Percentiles rank a stretch among this genome's conserved stretches.
Conservation (phyloP, 164 flowering plant species). For the Protea cynaroides region DNA sequence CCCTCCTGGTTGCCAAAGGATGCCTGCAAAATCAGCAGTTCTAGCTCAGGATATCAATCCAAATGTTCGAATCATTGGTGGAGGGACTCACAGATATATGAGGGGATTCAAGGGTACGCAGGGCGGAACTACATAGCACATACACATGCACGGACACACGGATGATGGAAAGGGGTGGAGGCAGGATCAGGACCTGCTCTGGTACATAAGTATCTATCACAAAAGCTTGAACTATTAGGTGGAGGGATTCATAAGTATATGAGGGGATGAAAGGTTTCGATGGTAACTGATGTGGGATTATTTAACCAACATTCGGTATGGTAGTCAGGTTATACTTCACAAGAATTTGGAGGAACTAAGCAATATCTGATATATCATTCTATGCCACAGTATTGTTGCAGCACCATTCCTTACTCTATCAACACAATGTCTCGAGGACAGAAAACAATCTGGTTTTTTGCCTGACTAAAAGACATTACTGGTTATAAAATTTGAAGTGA, state of each 20-base stretch:
- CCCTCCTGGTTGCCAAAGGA: conserved; percentile 93
- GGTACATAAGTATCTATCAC: too few relatives aligned
- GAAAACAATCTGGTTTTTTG: neutral
- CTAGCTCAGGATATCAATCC: neutral
- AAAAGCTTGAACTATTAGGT: too few relatives aligned
- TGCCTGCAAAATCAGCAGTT: conserved; percentile 33
- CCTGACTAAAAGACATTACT: neutral
- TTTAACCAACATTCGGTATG: too few relatives aligned
- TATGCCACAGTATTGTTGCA: neutral
- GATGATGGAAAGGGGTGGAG: too few relatives aligned
- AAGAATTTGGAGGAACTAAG: neutral
- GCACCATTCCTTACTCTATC: neutral
- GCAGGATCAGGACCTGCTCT: too few relatives aligned
- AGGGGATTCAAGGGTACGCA: too few relatives aligned
- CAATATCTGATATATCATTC: neutral
- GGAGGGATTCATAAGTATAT: neutral
- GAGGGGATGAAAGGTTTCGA: too few relatives aligned
- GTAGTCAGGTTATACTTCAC: too few relatives aligned
- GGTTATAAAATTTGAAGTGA: neutral
- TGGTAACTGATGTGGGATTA: too few relatives aligned
- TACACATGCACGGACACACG: too few relatives aligned
- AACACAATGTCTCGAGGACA: neutral
- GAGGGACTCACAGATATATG: neutral
- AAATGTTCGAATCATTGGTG: neutral
- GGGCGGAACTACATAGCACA: too few relatives aligned